phyloP scores from a whole-genome alignment of 352 stramenopile species.

The Pythium brachiatum region DNA sequence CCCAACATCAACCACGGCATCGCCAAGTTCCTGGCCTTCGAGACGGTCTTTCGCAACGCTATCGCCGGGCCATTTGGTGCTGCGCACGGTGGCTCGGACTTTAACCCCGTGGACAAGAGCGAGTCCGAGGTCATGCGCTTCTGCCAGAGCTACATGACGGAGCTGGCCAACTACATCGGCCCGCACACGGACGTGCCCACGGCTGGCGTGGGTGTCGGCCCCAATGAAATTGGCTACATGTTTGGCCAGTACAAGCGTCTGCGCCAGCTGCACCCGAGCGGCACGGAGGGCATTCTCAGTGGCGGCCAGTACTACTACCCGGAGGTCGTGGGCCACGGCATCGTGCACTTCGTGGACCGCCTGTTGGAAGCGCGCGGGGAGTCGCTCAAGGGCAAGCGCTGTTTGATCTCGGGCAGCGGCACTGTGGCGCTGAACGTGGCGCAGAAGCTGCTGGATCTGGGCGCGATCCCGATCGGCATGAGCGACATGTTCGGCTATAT shows the following conservation, averaged over 20 bases:
- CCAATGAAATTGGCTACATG: slow-evolving; percentile 95
- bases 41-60: slow-evolving; percentile 96
- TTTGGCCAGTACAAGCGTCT: slow-evolving; percentile 99
- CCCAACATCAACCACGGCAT: slow-evolving; percentile 87
- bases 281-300: slow-evolving; percentile 87
- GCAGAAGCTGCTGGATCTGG: slow-evolving; percentile 94
- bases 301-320: slow-evolving; percentile 88
- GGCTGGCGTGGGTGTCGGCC: slow-evolving; percentile 92
- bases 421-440: slow-evolving; percentile 93
- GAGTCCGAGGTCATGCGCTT: slow-evolving; percentile 98
- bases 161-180: slow-evolving; percentile 98
- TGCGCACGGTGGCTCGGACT: slow-evolving; percentile 93
- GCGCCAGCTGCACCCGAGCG: slow-evolving; percentile 71
- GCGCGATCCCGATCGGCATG: slow-evolving; percentile 95
- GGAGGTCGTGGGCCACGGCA: slow-evolving; percentile 91
- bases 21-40: slow-evolving; percentile 92
- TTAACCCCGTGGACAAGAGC: slow-evolving; percentile 97
- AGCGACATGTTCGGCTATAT: slow-evolving; percentile 95
- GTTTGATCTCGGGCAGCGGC: slow-evolving; percentile 94
- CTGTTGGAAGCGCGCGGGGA: slow-evolving; percentile 92
- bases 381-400: slow-evolving; percentile 94
- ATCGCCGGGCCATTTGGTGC: slow-evolving; percentile 78
- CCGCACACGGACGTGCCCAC: slow-evolving; percentile 94
- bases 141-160: slow-evolving; percentile 98
- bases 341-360: slow-evolving; percentile 95